Base-by-base conservation (phyloP, 1,284 basidiomycete species). In the Erythrobasidium hasegawianum region DNA sequence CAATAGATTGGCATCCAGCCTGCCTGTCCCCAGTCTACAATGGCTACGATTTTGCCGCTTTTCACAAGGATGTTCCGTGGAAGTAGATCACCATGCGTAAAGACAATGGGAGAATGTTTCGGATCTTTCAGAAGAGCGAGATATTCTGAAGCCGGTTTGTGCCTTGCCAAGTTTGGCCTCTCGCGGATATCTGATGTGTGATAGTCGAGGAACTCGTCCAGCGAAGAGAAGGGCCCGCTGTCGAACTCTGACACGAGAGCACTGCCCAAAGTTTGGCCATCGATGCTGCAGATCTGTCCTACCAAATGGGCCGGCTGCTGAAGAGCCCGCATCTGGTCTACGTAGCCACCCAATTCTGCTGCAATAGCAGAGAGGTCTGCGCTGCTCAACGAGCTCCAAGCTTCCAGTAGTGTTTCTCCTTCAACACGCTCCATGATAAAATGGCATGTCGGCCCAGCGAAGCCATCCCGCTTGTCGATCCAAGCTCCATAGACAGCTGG, bases 1-100 rank as follows among this genome's bases (percentile, higher is more conserved):
- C 55, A 39, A 33, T 38, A 57, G 16, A 20, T 27, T 3, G 55
- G 29, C 39, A 39, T 57, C 50, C 20, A 53, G 5, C 50, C 50
- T 26, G 50, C 50, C 16, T 22, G 18, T 16, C 16, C 16, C 18
- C n/a, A 53, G 50, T 53, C 50, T 16, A 53, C 26, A 26, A 53
- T 20, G n/a, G 4, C 50, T 26, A 16, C 26, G 8, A 53, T 53
- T 16, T 27, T 53, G 18, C 18, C 20, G 9, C 9, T 27, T 26
- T 24, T 53, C 5, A 53, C 16, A 8, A 53, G 8, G 50, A 53
- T 53, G 26, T 53, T 53, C 9, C 50, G 50, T 22, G 50, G 9
- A 3, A 29, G 20, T 16, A 53, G 26, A 20, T 53, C 50, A 20
- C 18, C 50, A 20, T 53, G 50, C 7, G 50, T 53, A 16, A 53